These are phyloP conservation scores for Leccinum subtestaceum DNA, from an alignment of 768 basidiomycete species.

Conservation along the genomic window DNA sequence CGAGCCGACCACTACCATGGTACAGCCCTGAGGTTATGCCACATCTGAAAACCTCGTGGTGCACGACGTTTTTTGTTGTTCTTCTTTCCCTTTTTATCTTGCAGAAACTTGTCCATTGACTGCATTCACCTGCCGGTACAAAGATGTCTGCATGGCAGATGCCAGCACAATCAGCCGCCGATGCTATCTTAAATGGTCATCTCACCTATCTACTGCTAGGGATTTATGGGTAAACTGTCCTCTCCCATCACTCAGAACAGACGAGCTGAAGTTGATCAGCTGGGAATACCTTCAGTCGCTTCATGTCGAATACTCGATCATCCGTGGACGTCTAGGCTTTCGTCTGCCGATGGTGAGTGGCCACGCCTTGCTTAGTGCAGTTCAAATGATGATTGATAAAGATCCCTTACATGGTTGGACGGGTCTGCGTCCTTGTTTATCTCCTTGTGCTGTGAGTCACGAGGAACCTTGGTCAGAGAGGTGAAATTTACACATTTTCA, in stretches of 20 bases:
- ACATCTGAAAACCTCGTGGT: neutral
- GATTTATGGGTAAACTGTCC: conserved; percentile 17
- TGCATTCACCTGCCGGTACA: neutral
- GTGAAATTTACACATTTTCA: neutral
- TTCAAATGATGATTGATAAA: neutral
- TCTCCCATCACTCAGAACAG: neutral
- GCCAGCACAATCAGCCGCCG: neutral
- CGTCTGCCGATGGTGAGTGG: conserved; percentile 22
- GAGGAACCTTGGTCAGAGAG: neutral
- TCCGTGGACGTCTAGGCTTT: conserved; percentile 14
- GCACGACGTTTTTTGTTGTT: neutral
- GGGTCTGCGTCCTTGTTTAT: conserved; percentile 8
- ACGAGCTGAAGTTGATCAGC: conserved; percentile 3
- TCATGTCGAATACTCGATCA: conserved; percentile 15
- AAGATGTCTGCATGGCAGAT: conserved; percentile 4
- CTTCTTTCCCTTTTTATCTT: neutral
- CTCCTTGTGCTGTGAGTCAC: conserved; percentile 14
- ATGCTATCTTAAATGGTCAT: neutral
- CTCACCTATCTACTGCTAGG: conserved; percentile 15
- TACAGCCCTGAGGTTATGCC: neutral
- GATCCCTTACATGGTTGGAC: conserved; percentile 24
- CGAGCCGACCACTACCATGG: neutral
- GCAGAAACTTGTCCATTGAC: neutral
- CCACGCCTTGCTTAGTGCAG: neutral
- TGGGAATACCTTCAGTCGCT: conserved; percentile 24